Conservation (phyloP, 1,284 basidiomycete genomes). For the Inonotus hispidus region DNA sequence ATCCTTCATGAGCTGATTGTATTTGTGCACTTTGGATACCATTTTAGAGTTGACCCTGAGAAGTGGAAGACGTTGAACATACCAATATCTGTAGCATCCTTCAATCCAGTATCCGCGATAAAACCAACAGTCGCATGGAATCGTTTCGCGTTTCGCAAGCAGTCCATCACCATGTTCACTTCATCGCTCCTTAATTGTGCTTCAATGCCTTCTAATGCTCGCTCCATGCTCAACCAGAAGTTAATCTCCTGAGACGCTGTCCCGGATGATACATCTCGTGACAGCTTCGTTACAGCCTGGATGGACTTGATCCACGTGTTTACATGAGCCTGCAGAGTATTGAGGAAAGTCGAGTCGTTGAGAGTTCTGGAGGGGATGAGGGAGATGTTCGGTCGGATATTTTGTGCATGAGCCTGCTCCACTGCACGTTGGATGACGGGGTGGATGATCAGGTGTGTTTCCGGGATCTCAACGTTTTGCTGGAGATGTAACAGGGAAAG, state of each 20-base stretch:
- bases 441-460: conserved; percentile 91
- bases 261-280: conserved; percentile 89
- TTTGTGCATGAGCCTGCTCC: conserved; percentile 60
- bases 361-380: conserved; percentile 72
- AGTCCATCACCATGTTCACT: conserved; percentile 93
- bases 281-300: conserved; percentile 92
- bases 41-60: not conserved
- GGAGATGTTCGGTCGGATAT: conserved; percentile 66
- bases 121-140: conserved; percentile 98
- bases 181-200: conserved; percentile 88
- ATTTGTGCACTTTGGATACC: conserved; percentile 76
- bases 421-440: conserved; percentile 87
- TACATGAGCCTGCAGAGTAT: conserved; percentile 89
- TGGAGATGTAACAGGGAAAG: conserved; percentile 94
- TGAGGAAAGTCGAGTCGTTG: conserved; percentile 88
- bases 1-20: conserved; percentile 98
- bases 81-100: conserved; percentile 87
- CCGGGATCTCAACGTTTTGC: conserved; percentile 98
- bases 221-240: conserved; percentile 95
- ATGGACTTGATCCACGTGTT: conserved; percentile 99
- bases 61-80: conserved; percentile 25
- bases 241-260: conserved; percentile 99
- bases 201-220: conserved; percentile 91
- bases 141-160: conserved; percentile 91
- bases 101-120: conserved; percentile 94